Percentiles rank a stretch among this genome's conserved stretches.
These are phyloP conservation scores for Tricholoma bakamatsutake DNA, from an alignment of 768 basidiomycete genomes.

Conservation along the genomic window DNA sequence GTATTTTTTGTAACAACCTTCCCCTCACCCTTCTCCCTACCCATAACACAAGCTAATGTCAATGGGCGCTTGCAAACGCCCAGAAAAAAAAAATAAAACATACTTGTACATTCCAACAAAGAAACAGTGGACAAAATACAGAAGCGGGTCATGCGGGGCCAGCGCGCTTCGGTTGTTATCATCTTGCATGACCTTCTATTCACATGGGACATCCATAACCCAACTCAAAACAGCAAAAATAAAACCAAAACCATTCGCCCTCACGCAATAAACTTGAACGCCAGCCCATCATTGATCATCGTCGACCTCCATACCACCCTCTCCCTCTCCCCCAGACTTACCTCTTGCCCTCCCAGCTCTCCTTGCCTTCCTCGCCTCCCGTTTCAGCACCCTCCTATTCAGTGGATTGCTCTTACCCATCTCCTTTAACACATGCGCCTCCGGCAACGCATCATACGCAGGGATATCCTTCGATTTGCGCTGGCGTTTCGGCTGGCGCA, in stretches of 20 bases:
- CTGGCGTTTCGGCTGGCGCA: conserved; percentile 53
- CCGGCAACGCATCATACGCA: conserved; percentile 45
- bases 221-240: too few species aligned
- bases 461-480: conserved; percentile 51
- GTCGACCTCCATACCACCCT: conserved; percentile 40
- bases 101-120: too few species aligned
- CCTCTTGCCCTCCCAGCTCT: conserved; percentile 38
- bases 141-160: too few species aligned
- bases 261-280: conserved; percentile 42
- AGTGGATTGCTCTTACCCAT: conserved; percentile 57
- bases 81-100: too few species aligned
- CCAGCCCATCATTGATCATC: conserved; percentile 35
- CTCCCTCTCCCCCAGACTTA: conserved; percentile 6
- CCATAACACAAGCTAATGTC: too few species aligned
- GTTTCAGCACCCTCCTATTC: conserved; percentile 53
- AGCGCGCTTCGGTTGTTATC: too few species aligned
- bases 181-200: too few species aligned
- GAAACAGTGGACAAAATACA: too few species aligned
- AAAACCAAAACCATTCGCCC: not conserved
- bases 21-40: too few species aligned
- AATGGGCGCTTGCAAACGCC: too few species aligned
- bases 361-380: conserved; percentile 56
- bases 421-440: conserved; percentile 35
- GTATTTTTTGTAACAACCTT: too few species aligned
- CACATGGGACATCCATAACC: too few species aligned